A percentile compares a stretch with the other conserved stretches of the same genome.
Conservation (phyloP, 768 basidiomycete genomes). For the Lactarius pseudohatsudake region DNA sequence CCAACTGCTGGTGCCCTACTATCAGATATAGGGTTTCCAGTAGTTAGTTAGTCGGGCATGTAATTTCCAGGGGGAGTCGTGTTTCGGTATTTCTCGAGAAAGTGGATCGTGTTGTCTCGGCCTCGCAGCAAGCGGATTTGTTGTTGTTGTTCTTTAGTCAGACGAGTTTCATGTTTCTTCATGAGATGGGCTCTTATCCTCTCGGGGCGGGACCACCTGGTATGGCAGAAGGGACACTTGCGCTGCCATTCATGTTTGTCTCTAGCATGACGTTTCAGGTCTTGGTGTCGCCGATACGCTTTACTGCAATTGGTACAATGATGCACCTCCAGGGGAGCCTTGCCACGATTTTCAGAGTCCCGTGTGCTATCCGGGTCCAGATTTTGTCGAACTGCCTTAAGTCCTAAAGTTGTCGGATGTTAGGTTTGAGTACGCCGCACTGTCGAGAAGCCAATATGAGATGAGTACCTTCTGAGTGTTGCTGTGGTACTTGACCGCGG, state of each 20-base stretch:
- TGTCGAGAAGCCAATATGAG: not conserved
- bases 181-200: constrained; percentile 6
- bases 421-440: not conserved
- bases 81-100: not conserved
- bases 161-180: not conserved
- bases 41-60: not conserved
- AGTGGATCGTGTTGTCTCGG: not conserved
- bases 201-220: constrained; percentile 10
- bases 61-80: not conserved
- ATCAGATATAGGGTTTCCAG: too few species aligned
- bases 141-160: not conserved
- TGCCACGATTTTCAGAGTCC: not conserved
- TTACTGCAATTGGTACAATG: not conserved
- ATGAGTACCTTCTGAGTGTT: not conserved
- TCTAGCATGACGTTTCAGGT: not conserved
- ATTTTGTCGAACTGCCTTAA: not conserved
- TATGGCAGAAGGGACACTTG: constrained; percentile 3
- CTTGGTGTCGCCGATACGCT: not conserved
- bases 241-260: not conserved
- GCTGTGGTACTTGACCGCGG: not conserved
- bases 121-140: not conserved
- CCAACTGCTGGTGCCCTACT: too few species aligned
- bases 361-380: not conserved
- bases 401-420: not conserved
- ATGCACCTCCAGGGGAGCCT: not conserved